A percentile compares a stretch with the other conserved stretches of the same genome.
Evolutionary conservation across 176 grass and related monocot species (phyloP).

Genomic region (Puccinellia tenuiflora): DNA sequence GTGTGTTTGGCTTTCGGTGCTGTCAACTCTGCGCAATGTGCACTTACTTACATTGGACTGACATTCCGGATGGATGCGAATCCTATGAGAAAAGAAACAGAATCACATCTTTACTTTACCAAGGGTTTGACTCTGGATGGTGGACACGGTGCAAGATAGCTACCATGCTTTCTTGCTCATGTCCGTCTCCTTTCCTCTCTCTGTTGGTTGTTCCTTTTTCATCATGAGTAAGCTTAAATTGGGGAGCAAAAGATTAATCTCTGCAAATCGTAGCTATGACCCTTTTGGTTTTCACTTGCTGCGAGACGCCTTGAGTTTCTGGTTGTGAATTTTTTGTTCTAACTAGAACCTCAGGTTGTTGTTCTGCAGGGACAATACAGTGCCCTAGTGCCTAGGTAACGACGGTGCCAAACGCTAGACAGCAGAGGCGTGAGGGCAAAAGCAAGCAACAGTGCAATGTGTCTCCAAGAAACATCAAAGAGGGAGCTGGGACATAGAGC

Average conservation of each 20-base stretch:
- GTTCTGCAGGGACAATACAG: not conserved
- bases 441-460: constrained; percentile 5
- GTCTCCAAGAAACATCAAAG: constrained; percentile 15
- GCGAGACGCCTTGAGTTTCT: not conserved
- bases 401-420: not conserved
- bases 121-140: constrained; percentile 22
- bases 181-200: not conserved
- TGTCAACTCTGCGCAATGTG: not conserved
- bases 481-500: not conserved
- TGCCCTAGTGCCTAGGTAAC: not conserved
- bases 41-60: not conserved
- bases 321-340: not conserved
- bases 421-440: not conserved
- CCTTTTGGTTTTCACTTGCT: not conserved
- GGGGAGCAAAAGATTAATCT: not conserved
- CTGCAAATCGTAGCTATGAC: not conserved
- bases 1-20: not conserved
- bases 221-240: not conserved
- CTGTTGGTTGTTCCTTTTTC: not conserved
- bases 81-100: constrained; percentile 16
- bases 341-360: not conserved
- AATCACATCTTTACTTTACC: not conserved
- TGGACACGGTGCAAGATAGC: not conserved
- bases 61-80: not conserved
- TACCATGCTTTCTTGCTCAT: not conserved